phyloP scores from a whole-genome alignment of 768 basidiomycete genomes.

The Mycena olivaceomarginata region DNA sequence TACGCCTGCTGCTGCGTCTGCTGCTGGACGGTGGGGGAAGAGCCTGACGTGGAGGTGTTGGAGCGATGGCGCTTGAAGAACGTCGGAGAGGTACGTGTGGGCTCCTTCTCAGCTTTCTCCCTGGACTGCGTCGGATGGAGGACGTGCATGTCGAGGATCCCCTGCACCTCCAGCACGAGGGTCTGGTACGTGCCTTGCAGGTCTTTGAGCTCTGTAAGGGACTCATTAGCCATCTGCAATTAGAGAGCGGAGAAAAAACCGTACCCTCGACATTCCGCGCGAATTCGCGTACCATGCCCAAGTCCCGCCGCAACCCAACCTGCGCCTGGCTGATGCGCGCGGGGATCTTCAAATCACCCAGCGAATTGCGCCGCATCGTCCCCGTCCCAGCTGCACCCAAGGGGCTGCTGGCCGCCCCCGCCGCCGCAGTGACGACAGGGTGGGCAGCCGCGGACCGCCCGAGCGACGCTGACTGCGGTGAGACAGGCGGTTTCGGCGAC shows the following conservation, averaged over 20 bases:
- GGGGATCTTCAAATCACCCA: constrained; percentile 86
- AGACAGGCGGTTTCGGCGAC: constrained; percentile 46
- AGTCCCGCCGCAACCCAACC: constrained; percentile 82
- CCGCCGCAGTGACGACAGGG: constrained; percentile 36
- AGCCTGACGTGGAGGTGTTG: constrained; percentile 42
- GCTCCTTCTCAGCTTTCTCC: constrained; percentile 36
- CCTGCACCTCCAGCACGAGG: constrained; percentile 74
- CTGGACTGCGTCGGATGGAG: constrained; percentile 32
- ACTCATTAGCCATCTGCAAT: constrained; percentile 36
- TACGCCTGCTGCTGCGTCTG: constrained; percentile 58
- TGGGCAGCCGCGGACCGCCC: constrained; percentile 55
- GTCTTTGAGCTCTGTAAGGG: constrained; percentile 79
- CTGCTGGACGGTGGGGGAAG: constrained; percentile 48
- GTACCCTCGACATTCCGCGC: constrained; percentile 88
- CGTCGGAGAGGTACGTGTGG: constrained; percentile 37
- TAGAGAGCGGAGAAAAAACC: constrained; percentile 53
- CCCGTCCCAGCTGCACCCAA: constrained; percentile 41
- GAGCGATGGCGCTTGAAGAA: constrained; percentile 45
- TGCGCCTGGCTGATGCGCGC: constrained; percentile 87
- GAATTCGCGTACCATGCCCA: constrained; percentile 92
- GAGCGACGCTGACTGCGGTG: constrained; percentile 59
- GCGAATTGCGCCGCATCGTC: constrained; percentile 71
- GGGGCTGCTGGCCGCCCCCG: constrained; percentile 40
- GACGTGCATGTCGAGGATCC: constrained; percentile 67
- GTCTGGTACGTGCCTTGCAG: constrained; percentile 75